phyloP scores from a whole-genome alignment of 1,284 basidiomycete species.

The Pseudozyma pruni region DNA sequence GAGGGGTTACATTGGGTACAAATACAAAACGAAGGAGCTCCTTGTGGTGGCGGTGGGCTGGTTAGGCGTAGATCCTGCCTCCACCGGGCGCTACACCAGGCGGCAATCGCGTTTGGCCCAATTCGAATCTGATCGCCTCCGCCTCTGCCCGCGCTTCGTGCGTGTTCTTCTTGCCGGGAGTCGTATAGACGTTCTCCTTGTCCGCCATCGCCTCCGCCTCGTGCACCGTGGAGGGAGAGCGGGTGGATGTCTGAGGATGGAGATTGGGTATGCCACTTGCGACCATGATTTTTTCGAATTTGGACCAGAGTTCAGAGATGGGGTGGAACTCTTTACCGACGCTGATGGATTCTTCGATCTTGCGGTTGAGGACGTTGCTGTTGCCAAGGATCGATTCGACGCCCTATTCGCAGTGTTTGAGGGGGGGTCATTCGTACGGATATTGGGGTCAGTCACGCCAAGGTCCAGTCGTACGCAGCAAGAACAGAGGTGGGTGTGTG shows the following conservation, averaged over 20 bases:
- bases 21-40: constrained; percentile 10
- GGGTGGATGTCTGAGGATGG: constrained; percentile 2
- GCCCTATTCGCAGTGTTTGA: constrained; percentile 72
- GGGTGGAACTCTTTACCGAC: constrained; percentile 93
- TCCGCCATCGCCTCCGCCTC: background rate
- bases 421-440: no score
- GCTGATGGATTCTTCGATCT: constrained; percentile 87
- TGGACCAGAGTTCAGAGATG: constrained; percentile 85
- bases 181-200: background rate
- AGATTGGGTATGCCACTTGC: constrained; percentile 51
- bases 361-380: constrained; percentile 89
- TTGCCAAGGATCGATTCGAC: constrained; percentile 86
- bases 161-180: background rate
- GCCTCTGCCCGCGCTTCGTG: background rate
- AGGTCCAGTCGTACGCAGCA: no score
- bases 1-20: constrained; percentile 3
- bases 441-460: no score
- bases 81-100: constrained; percentile 48
- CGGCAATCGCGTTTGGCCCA: background rate
- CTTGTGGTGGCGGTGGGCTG: background rate
- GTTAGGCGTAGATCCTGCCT: constrained; percentile 35
- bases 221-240: background rate
- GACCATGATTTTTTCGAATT: constrained; percentile 81
- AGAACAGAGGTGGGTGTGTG: background rate
- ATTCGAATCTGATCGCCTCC: constrained; percentile 7